phyloP scores from a whole-genome alignment of 179 eudicot genomes.

The Nepenthes alata region DNA sequence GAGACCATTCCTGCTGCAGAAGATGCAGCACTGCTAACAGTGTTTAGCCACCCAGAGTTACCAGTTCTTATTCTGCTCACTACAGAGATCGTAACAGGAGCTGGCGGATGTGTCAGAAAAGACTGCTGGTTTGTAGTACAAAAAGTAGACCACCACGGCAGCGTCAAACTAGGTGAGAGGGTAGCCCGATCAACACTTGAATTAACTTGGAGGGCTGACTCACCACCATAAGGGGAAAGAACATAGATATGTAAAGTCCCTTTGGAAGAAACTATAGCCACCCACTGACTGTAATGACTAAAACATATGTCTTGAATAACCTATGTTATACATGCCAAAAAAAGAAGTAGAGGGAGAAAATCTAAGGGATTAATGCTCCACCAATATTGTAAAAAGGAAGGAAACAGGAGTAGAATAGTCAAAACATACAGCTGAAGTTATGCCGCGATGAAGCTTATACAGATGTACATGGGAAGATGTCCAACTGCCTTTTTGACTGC shows the following conservation, averaged over 20 bases:
- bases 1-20: slow-evolving; percentile 77
- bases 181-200: slow-evolving; percentile 49
- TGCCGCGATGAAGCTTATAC: slow-evolving; percentile 92
- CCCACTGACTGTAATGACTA: slow-evolving; percentile 92
- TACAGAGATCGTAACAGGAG: slow-evolving; percentile 67
- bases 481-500: slow-evolving; percentile 54
- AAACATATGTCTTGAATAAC: slow-evolving; percentile 96
- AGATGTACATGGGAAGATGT: slow-evolving; percentile 73
- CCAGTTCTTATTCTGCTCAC: slow-evolving; percentile 77
- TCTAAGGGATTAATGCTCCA: background rate
- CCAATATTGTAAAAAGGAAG: slow-evolving; percentile 4
- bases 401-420: slow-evolving; percentile 2
- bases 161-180: slow-evolving; percentile 40
- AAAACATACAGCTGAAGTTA: slow-evolving; percentile 78
- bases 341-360: background rate
- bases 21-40: slow-evolving; percentile 93
- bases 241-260: slow-evolving; percentile 90
- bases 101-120: slow-evolving; percentile 51
- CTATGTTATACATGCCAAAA: slow-evolving; percentile 28
- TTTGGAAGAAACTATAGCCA: slow-evolving; percentile 76
- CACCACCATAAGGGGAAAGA: slow-evolving; percentile 90
- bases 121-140: slow-evolving; percentile 38
- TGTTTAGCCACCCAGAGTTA: slow-evolving; percentile 83
- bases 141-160: slow-evolving; percentile 74
- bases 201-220: slow-evolving; percentile 56